These are phyloP conservation scores for Hydnum rufescens DNA, from an alignment of 768 basidiomycete genomes.

Conservation along the genomic window DNA sequence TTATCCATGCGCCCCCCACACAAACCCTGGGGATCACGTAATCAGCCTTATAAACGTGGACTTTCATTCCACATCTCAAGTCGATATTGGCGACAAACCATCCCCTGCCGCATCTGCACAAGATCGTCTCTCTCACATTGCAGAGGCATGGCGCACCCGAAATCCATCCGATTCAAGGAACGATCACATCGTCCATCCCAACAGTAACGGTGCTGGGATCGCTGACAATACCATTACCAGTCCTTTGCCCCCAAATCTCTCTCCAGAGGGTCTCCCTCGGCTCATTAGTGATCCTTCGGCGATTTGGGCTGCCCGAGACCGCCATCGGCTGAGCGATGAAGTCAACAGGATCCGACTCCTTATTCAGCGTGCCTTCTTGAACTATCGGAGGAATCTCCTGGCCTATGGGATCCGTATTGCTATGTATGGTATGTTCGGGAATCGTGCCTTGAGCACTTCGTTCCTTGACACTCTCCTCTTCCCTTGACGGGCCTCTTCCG, in stretches of 20 bases:
- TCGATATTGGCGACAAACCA: not conserved
- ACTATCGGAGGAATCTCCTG: constrained; percentile 34
- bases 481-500: not conserved
- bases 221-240: not conserved
- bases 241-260: not conserved
- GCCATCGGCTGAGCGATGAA: not conserved
- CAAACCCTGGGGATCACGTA: constrained; percentile 38
- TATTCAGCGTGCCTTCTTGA: constrained; percentile 26
- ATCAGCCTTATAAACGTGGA: constrained; percentile 30
- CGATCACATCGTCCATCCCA: not conserved
- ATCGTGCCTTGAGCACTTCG: constrained; percentile 11
- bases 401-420: constrained; percentile 36
- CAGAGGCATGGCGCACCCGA: not conserved
- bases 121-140: not conserved
- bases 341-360: constrained; percentile 26
- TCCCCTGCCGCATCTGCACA: not conserved
- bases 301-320: not conserved
- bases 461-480: constrained; percentile 1
- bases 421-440: constrained; percentile 37
- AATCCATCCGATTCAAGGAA: not conserved
- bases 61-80: constrained; percentile 3
- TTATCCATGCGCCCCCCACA: constrained; percentile 19
- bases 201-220: no score
- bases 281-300: not conserved
- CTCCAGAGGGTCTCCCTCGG: not conserved